Evolutionary conservation across 179 eudicot species (phyloP).

Genomic region (Gypsophila paniculata): DNA sequence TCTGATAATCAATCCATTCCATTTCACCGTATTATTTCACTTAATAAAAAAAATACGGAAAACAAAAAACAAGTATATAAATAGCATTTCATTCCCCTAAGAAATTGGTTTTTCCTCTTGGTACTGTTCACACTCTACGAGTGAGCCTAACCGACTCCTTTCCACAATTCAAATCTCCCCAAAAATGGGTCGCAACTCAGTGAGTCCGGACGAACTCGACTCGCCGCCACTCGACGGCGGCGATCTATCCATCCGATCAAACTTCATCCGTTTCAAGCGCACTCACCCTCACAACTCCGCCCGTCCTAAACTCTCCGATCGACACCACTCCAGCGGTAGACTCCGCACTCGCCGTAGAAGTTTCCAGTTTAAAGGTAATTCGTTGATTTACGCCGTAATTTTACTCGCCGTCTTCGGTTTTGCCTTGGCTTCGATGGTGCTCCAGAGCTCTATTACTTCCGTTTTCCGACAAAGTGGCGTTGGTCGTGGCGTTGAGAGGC

Average conservation of each 20-base stretch:
- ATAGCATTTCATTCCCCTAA: no score
- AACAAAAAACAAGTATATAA: no score
- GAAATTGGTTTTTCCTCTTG: no score
- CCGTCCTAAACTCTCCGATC: conserved; percentile 40
- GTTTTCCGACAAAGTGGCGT: conserved; percentile 44
- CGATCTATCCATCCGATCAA: conserved; percentile 49
- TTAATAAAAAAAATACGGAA: no score
- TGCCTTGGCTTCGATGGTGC: conserved; percentile 63
- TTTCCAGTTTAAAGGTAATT: conserved; percentile 44
- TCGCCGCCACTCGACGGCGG: conserved; percentile 18
- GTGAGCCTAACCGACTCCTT: conserved; percentile 8
- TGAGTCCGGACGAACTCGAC: conserved; percentile 24
- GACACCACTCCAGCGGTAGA: conserved; percentile 38
- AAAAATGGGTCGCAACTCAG: conserved; percentile 47
- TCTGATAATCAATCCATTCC: no score
- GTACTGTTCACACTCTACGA: conserved; percentile 6
- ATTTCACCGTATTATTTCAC: no score
- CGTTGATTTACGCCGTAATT: conserved; percentile 47
- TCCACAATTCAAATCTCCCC: no score
- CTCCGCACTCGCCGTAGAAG: conserved; percentile 38
- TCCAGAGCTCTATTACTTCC: conserved; percentile 72
- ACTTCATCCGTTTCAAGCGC: conserved; percentile 58
- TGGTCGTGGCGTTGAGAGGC: conserved; percentile 30
- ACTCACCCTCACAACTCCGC: conserved; percentile 33
- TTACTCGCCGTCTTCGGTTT: conserved; percentile 58